Conservation (phyloP, 768 basidiomycete species). For the Chlorophyllum brunneum region DNA sequence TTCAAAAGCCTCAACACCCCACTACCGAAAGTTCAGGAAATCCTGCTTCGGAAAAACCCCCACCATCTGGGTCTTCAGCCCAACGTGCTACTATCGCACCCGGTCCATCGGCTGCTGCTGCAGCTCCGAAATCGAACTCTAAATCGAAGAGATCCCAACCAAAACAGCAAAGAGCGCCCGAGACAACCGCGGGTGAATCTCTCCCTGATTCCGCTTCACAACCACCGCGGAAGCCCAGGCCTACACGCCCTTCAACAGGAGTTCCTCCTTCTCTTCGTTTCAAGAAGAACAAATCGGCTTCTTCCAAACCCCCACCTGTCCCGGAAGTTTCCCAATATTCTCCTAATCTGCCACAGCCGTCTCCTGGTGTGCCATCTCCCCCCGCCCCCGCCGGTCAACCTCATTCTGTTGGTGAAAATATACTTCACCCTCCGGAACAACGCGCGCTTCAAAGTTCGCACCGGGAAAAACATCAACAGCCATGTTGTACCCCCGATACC, state of each 20-base stretch:
- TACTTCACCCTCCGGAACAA: too few relatives aligned
- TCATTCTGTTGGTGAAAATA: too few relatives aligned
- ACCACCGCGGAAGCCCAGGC: neutral
- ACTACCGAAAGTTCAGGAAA: too few relatives aligned
- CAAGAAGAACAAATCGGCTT: neutral
- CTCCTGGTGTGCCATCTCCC: neutral
- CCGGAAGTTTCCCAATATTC: neutral
- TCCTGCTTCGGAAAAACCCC: too few relatives aligned
- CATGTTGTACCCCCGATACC: neutral
- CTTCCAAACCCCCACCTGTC: neutral
- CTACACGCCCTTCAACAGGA: neutral
- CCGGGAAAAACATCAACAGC: neutral
- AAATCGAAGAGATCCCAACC: neutral
- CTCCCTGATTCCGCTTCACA: neutral
- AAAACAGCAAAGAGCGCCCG: neutral
- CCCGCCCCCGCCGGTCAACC: too few relatives aligned
- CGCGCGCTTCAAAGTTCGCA: neutral
- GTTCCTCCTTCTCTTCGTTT: neutral
- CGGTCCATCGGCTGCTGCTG: neutral
- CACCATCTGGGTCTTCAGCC: too few relatives aligned
- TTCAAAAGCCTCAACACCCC: too few relatives aligned
- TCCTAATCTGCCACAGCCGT: neutral
- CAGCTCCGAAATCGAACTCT: neutral
- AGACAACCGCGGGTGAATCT: neutral
- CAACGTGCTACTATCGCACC: too few relatives aligned